Base-by-base conservation (phyloP, 371 early-diverging fungal genomes). In the Apophysomyces variabilis region DNA sequence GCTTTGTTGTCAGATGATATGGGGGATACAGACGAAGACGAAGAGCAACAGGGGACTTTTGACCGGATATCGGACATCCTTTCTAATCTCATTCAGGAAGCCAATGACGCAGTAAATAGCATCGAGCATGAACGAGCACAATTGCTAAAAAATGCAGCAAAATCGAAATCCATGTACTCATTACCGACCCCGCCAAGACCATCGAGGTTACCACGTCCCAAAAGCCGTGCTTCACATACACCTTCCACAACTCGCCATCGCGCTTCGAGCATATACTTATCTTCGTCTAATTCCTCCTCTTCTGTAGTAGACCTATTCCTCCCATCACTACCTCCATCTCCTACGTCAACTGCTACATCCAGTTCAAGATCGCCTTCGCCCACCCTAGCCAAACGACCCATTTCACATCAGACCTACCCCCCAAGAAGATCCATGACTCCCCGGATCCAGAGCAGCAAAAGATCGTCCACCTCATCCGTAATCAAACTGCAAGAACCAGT, bases 11-110 rank as follows among this genome's bases (percentile, higher is more conserved):
- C 80, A 8, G 73, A 78, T 62, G 58, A 65, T 21, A 59, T 67
- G 7, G 78, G 74, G 1, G 69, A 68, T 3, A 65, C 70, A 1
- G 66, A 70, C 21, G 66, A 71, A 16, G 67, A 69, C 12, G 46
- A 50, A 41, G 68, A 71, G 9, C 73, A 73, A 16, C 69, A 78
- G 57, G 66, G 73, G 18, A 64, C 78, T 12, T 72, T 82, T 45
- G 78, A 82, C 56, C 72, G 82, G 38, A 82, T 82, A 60, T 77
- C 79, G 14, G 77, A 65, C 44, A 82, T 79, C 5, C 38, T 82
- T 7, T 63, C 71, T 35, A 77, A 68, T 57, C 62, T 82, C 16
- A 74, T 82, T 57, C 77, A 82, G 62, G 79, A 82, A 64, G 82
- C 82, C 4, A 81, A 78, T 44, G 71, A 78, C 26, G 82, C 82